Base-by-base conservation (phyloP, 2,329 filamentous ascomycete species). In the Hymenoscyphus fraxineus region DNA sequence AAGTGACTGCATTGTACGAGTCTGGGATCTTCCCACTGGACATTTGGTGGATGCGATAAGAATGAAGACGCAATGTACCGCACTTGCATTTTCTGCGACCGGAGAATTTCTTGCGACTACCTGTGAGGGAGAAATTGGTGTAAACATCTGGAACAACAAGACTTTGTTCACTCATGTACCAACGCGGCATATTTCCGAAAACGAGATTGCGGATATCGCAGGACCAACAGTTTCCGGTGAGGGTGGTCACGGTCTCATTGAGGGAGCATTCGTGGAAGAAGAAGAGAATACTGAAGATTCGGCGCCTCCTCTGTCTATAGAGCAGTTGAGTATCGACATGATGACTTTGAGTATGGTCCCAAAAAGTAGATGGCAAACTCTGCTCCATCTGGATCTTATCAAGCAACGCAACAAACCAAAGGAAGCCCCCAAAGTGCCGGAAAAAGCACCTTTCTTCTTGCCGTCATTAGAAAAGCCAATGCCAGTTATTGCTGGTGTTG, bases 131-230 rank as follows among this genome's bases (percentile, higher is more conserved):
- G 87, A 89, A 68, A 85, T 97, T 1, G 95, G 95, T 13, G 89
- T 99, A n/a, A 89, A 92, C 70, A 86, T 99, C 58, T 99, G 95
- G 94, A 97, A 92, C 27, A 99, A 99, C 78, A 91, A 91, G 73
- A 89, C 90, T 0, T 81, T 98, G 0, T 99, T 97, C 81, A 91
- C 88, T 63, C 93, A 97, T 71, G 87, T 97, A 0, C 89, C 93
- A 0, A 96, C 93, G 0, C 84, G 90, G 22, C 91, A 95, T 71
- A 90, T 99, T 65, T 88, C 90, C 3, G 92, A 96, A 68, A 83
- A 86, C 62, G 88, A 92, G 58, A 86, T 96, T 55, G 81, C 81
- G 7, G 79, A 86, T 13, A 83, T 92, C 19, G 78, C 82, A 5
- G 84, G 83, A 2, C 93, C 93, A 0, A 93, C 90, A 0, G 86